These are phyloP conservation scores for Isabelozyma gotoi DNA, from an alignment of 805 yeast species.

Conservation along the genomic window DNA sequence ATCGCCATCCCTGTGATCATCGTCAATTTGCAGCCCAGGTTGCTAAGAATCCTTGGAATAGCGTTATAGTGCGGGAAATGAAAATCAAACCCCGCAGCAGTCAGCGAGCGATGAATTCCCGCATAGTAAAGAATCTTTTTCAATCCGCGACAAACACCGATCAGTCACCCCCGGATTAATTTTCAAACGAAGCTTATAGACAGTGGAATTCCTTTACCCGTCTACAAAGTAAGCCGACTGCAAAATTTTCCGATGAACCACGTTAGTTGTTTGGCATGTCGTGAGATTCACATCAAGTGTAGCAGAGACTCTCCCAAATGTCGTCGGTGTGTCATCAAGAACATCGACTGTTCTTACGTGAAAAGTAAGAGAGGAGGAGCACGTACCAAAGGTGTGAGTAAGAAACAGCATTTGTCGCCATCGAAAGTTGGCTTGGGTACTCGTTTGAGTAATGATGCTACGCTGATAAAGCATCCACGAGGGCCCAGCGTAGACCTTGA, in stretches of 20 bases:
- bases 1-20: not conserved
- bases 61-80: not conserved
- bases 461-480: no score
- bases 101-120: no score
- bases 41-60: not conserved
- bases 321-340: slow-evolving; percentile 1
- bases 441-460: no score
- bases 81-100: not conserved
- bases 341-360: slow-evolving; percentile 19
- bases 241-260: no score
- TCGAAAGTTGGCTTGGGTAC: no score
- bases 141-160: no score
- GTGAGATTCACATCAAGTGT: not conserved
- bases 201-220: no score
- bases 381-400: slow-evolving; percentile 46
- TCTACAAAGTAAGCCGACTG: no score
- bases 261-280: not conserved
- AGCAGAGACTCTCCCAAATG: slow-evolving; percentile 1
- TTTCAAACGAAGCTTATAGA: no score
- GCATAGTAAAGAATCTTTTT: not conserved
- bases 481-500: not conserved
- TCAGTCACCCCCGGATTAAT: no score
- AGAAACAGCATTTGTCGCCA: not conserved
- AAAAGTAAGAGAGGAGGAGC: slow-evolving; percentile 56
- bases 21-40: not conserved